phyloP scores from a whole-genome alignment of 176 grass and related monocot species.

The Ananas comosus region DNA sequence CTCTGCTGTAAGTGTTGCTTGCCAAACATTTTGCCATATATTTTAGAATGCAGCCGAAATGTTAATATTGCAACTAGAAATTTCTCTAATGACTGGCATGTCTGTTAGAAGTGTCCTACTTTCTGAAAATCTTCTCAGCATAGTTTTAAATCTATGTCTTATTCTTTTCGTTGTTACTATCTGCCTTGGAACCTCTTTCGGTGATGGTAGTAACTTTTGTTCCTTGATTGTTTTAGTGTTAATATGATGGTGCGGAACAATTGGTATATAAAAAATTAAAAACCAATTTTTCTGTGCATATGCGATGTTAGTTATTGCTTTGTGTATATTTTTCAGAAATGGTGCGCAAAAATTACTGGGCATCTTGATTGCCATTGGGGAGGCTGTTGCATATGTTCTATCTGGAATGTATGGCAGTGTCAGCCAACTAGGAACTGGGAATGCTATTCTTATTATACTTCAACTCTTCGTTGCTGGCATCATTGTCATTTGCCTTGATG shows the following conservation, averaged over 20 bases:
- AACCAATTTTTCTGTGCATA: background rate
- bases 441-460: constrained; percentile 47
- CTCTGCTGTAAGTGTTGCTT: constrained; percentile 56
- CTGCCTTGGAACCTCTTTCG: no score
- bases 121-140: no score
- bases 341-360: constrained; percentile 45
- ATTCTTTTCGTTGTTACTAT: no score
- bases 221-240: background rate
- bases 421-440: constrained; percentile 36
- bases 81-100: background rate
- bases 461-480: constrained; percentile 49
- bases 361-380: constrained; percentile 36
- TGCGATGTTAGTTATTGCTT: background rate
- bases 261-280: background rate
- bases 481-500: constrained; percentile 45
- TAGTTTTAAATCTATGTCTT: no score
- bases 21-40: background rate
- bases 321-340: constrained; percentile 26
- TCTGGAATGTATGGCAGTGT: constrained; percentile 37
- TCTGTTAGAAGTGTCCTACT: no score
- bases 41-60: background rate
- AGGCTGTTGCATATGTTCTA: constrained; percentile 41
- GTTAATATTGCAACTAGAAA: background rate
- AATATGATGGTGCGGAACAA: background rate
- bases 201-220: no score